Evolutionary conservation across 2,329 filamentous ascomycete species (phyloP).

Genomic region (Drechslerella stenobrocha): DNA sequence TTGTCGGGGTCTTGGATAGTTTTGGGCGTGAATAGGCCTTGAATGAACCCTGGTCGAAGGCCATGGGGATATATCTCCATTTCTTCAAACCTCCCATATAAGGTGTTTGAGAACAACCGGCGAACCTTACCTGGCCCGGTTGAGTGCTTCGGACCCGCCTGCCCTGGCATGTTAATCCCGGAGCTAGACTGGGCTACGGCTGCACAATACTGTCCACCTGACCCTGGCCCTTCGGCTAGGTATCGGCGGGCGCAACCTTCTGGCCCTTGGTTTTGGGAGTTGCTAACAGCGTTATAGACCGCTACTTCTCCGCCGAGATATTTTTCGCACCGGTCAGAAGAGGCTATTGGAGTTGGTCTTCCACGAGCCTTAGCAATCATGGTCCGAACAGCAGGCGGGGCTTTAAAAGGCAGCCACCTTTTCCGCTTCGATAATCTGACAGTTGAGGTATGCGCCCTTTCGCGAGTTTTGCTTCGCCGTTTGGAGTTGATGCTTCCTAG

Average conservation of each 20-base stretch:
- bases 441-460: background rate
- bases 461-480: background rate
- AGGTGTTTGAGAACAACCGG: background rate
- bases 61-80: too few species aligned
- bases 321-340: background rate
- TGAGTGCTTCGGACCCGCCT: background rate
- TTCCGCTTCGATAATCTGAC: background rate
- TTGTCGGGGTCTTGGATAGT: too few species aligned
- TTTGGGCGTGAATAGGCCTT: too few species aligned
- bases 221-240: too few species aligned
- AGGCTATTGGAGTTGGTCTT: background rate
- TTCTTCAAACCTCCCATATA: background rate
- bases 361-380: background rate
- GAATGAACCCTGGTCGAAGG: too few species aligned
- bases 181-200: background rate
- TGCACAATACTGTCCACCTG: background rate
- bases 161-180: background rate
- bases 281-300: too few species aligned
- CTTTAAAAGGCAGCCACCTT: background rate
- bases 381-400: background rate
- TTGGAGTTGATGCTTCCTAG: background rate
- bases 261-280: too few species aligned
- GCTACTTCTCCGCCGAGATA: background rate
- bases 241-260: too few species aligned
- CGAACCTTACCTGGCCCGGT: background rate